Base-by-base conservation (phyloP, 148 eudicot genomes). In the Dysphania ambrosioides region DNA sequence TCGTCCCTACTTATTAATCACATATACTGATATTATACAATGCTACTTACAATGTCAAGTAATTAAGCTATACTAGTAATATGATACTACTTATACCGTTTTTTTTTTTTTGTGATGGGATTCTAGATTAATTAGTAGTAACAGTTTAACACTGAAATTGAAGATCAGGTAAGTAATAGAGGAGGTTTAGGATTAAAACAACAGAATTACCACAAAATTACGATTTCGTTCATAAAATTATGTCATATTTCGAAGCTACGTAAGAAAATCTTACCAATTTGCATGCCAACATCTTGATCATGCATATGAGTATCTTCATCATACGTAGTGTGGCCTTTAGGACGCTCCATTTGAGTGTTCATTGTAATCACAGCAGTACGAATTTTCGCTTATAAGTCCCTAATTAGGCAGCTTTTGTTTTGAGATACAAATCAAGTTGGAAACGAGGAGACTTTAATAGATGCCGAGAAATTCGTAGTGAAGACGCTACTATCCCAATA, bases 281-380 rank as follows among this genome's bases (percentile, higher is more conserved):
- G 78, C 32, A 68, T 26, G 29, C 58, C 70, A 73, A 29, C 73
- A 34, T 13, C n/a, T 38, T 35, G 58, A 71, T 53, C 51, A 66
- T 38, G 49, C 8, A 11, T n/a, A 66, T 73, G 80, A 58, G 56
- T 59, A 9, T 76, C 80, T 27, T 64, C 78, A 24, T 35, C 72
- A 47, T 76, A 31, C 11, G 31, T 38, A 49, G 23, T 19, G 10
- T 79, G 76, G 8, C 36, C 70, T 15, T n/a, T 72, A 40, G 64
- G 70, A 15, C 66, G 73, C 12, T 72, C 79, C 66, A 73, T 70
- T 77, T 70, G 78, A 57, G 66, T 58, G 40, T 80, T 75, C 86
- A 83, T 83, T n/a, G 23, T 55, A 6, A 23, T 21, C 30, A 32
- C 51, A 1, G 4, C 51, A 15, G 3, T 15, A 12, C 16, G 15